Percentiles rank a stretch among this genome's conserved stretches.
These are phyloP conservation scores for Psilocybe subaeruginosa DNA, from an alignment of 768 basidiomycete species.

Conservation along the genomic window DNA sequence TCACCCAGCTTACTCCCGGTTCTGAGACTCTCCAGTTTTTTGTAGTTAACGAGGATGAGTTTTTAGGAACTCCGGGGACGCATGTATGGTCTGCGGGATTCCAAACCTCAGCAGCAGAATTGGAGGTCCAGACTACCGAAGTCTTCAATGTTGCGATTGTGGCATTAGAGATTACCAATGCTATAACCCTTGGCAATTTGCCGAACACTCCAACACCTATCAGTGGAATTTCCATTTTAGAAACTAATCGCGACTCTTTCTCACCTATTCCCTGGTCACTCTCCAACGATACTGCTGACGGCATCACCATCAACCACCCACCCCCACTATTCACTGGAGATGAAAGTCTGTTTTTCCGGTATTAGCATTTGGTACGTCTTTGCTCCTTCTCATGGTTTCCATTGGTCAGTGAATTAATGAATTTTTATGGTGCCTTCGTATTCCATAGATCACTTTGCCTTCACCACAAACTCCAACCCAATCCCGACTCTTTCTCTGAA, in stretches of 20 bases:
- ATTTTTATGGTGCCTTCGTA: too few species aligned
- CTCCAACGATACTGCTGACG: background rate
- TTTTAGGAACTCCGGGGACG: background rate
- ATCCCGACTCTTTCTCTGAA: too few species aligned
- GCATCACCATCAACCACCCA: too few species aligned
- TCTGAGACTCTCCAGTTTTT: background rate
- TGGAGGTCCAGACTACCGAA: constrained; percentile 1
- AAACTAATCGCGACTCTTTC: background rate
- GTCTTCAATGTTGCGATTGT: background rate
- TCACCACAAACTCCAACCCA: too few species aligned
- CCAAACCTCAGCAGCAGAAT: background rate
- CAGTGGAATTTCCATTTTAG: background rate
- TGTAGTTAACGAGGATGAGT: constrained; percentile 4
- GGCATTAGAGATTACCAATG: background rate
- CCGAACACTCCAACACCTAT: background rate
- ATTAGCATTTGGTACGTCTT: too few species aligned
- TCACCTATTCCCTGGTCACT: background rate
- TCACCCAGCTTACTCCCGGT: background rate
- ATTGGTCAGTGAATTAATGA: too few species aligned
- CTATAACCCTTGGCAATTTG: background rate
- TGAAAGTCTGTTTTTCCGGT: too few species aligned
- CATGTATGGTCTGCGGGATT: constrained; percentile 5
- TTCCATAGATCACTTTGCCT: too few species aligned
- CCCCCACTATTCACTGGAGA: too few species aligned
- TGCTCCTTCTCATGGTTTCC: too few species aligned